Evolutionary conservation across 2,329 filamentous ascomycete genomes (phyloP).

Genomic region (Cladosporium colombiae): DNA sequence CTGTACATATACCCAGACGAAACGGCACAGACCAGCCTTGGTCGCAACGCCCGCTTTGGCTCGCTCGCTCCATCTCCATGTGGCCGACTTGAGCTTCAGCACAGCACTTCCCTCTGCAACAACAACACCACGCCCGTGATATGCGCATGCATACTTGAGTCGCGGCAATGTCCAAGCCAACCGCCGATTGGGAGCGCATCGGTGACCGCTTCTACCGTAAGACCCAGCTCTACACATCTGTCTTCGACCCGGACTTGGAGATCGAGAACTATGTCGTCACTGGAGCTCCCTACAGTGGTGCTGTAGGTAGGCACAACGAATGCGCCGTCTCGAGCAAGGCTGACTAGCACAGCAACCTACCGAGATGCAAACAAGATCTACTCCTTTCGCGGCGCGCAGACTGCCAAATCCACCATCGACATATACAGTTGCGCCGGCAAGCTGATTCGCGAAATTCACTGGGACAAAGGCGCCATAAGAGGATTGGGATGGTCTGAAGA

Average conservation of each 20-base stretch:
- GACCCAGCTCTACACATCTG: slow-evolving; percentile 84
- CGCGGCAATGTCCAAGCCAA: slow-evolving; percentile 58
- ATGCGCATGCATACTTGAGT: slow-evolving; percentile 4
- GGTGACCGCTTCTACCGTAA: slow-evolving; percentile 96
- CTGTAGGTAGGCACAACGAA: slow-evolving; percentile 67
- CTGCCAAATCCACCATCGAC: slow-evolving; percentile 81
- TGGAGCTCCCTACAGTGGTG: slow-evolving; percentile 90
- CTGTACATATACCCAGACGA: neutral
- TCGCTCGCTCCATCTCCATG: neutral
- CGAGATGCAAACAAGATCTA: slow-evolving; percentile 85
- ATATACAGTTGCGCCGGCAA: slow-evolving; percentile 93
- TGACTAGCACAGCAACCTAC: slow-evolving; percentile 68
- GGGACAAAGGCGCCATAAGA: slow-evolving; percentile 86
- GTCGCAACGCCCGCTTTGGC: neutral
- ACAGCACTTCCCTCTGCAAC: neutral
- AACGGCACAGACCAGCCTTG: neutral
- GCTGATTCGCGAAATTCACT: slow-evolving; percentile 64
- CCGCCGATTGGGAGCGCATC: slow-evolving; percentile 90
- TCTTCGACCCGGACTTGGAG: slow-evolving; percentile 92
- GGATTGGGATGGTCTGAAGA: slow-evolving; percentile 96
- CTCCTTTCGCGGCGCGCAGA: slow-evolving; percentile 70
- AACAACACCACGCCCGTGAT: neutral
- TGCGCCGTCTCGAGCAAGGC: slow-evolving; percentile 18
- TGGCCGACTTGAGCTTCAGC: neutral
- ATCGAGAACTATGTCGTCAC: slow-evolving; percentile 91